Evolutionary conservation across 805 yeast species (phyloP), one percentile per base, ranked within the genome.

Genomic region (Yarrowia alimentaria): DNA sequence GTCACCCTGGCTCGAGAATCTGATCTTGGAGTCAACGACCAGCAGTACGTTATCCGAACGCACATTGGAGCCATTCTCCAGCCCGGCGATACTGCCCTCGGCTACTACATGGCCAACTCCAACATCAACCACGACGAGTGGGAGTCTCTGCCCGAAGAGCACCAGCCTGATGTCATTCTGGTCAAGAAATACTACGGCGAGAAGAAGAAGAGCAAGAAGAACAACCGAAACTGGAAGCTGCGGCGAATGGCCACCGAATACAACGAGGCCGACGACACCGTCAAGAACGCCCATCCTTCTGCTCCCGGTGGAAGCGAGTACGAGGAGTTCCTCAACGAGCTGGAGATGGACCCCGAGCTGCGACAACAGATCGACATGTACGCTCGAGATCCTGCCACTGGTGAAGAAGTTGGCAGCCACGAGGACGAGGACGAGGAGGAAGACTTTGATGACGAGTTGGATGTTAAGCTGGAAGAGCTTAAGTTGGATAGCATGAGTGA

Each of bases 231-330:
- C 68, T 87, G 95, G 95, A 87, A 84, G 70, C 80, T 91, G 69
- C 85, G 86, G 81, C 85, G 98, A 76, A 90, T 91, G 96, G 98
- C 98, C 29, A 85, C 77, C 64, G 98, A 93, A 70, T 95, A 90
- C 71, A 78, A 80, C 58, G 97, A 90, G 13, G 40, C 35, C 6
- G 53, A 52, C 30, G 59, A 53, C n/a, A 29, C 10, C 17, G 17
- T 4, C 13, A 34, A 29, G 45, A 25, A 16, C 37, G 45, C 51
- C 21, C 51, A 24, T 24, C 40, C 42, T 10, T 30, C 50, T 30
- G 51, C 51, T 3, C 51, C 51, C 20, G 51, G 51, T n/a, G 51
- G 51, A 18, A n/a, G 24, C 6, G 83, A 79, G 57, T 89, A 87
- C 70, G 96, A 88, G 69, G 69, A 85, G 60, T 89, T 85, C 85